Base-by-base conservation (phyloP, 129 eudicot species). In the Flaveria linearis region DNA sequence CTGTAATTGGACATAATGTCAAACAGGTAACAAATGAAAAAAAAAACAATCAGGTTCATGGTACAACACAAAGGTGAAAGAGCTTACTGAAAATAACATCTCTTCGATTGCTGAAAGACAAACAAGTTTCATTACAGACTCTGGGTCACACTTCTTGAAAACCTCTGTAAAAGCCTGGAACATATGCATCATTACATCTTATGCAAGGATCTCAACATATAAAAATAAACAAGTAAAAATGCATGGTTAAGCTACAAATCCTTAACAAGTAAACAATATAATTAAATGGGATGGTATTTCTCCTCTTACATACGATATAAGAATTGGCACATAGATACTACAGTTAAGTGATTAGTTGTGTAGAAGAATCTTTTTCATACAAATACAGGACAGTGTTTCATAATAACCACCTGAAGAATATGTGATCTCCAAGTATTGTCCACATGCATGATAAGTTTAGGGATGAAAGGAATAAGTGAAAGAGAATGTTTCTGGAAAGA, bases 101-200 rank as follows among this genome's bases (percentile, higher is more conserved):
- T 95, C 89, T 69, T 87, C 85, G 7, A 91, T 57, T 41, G 94
- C 97, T 75, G 89, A 81, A 77, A 95, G 83, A 87, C 97, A 95
- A 33, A 85, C 89, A 80, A 89, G 65, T 72, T 89, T 95, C 83
- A 88, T 71, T 50, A 90, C 45, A 68, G 97, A 95, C 74, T 84
- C 94, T 16, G 89, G 86, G 72, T 71, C 83, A 81, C 90, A 87
- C 68, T 76, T 86, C 79, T 36, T 82, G 82, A 91, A 95, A 61
- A 71, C 89, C 74, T 70, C 81, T 1, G 99, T 95, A 77, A 91
- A 95, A 53, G 90, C 96, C 97, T 95, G 92, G 78, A 85, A 76
- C 14, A 13, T 18, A 13, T 7, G 46, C n/a, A 56, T 30, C 1
- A 28, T 22, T 45, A 55, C 67, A 30, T 57, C 41, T 9, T 23